Base-by-base conservation (phyloP, 306 rosid genomes). In the Casuarina equisetifolia region DNA sequence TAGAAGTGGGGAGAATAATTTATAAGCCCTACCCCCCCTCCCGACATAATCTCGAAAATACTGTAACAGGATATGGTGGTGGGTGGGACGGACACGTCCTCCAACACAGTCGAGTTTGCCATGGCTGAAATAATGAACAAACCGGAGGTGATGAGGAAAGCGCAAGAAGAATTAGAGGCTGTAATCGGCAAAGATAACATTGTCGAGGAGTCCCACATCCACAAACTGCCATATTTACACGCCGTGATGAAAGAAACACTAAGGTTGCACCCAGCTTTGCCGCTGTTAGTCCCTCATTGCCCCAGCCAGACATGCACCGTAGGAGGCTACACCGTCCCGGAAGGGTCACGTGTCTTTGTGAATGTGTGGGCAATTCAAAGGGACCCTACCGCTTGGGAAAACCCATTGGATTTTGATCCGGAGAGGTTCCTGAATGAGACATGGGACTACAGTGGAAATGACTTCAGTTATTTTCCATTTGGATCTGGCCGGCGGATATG, bases 351-450 rank as follows among this genome's bases (percentile, higher is more conserved):
- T 1, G 82, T 94, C 16, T 82, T 91, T 9, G 16, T 94, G 11
- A 94, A 91, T 1, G 90, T 86, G 0, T 94, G 98, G 96, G 96
- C 96, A 3, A 89, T 89, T 32, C 98, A 91, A 1, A 89, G 97
- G 73, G 93, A 92, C 76, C 89, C 90, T 76, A 76, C 88, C 1
- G 7, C 79, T 20, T 92, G 97, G 97, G 85, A 89, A 6, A 83
- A 75, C 4, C 96, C 97, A 2, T 54, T 86, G 3, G 74, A 83
- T 61, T 92, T 92, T 76, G 90, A 90, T 51, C 96, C 97, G 1
- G 19, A 76, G 5, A 89, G 96, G 64, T 92, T 92, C 77, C 77
- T 84, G 73, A 79, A 83, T 57, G 19, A 57, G 2, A 86, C 76
- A 39, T 84, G 86, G 86, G 93, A 92, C 54, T 92, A 53, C 49